phyloP scores from a whole-genome alignment of 805 yeast genomes.

The Pichia cephalocereana region DNA sequence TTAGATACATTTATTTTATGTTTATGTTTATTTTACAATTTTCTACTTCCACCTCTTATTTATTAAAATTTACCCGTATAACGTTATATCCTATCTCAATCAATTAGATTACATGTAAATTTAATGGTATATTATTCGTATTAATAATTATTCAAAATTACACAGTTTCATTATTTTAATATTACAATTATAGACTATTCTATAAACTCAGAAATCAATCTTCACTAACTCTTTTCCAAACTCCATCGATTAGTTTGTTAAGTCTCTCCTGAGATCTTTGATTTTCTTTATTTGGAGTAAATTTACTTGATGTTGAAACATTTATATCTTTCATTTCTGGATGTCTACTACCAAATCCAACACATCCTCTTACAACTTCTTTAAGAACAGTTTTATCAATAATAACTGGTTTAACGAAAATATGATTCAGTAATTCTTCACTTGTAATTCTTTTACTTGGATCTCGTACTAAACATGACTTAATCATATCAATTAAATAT shows the following conservation, averaged over 20 bases:
- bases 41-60: no score
- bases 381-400: conserved; percentile 58
- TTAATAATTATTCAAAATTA: no score
- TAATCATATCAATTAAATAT: conserved; percentile 55
- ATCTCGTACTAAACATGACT: conserved; percentile 61
- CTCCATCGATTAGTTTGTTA: conserved; percentile 39
- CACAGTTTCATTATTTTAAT: no score
- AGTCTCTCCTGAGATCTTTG: conserved; percentile 4
- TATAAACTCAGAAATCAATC: not conserved
- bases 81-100: no score
- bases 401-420: conserved; percentile 67
- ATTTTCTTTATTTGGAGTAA: not conserved
- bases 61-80: no score
- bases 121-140: no score
- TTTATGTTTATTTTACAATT: not conserved
- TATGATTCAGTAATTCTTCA: conserved; percentile 46
- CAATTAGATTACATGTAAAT: no score
- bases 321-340: conserved; percentile 12
- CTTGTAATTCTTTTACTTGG: conserved; percentile 61
- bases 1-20: not conserved
- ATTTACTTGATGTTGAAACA: not conserved
- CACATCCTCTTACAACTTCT: conserved; percentile 69
- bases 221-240: conserved; percentile 36
- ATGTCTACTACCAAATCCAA: conserved; percentile 54
- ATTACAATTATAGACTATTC: not conserved